Evolutionary conservation across 2,329 filamentous ascomycete genomes (phyloP).

Genomic region (Neoascochyta sp.): DNA sequence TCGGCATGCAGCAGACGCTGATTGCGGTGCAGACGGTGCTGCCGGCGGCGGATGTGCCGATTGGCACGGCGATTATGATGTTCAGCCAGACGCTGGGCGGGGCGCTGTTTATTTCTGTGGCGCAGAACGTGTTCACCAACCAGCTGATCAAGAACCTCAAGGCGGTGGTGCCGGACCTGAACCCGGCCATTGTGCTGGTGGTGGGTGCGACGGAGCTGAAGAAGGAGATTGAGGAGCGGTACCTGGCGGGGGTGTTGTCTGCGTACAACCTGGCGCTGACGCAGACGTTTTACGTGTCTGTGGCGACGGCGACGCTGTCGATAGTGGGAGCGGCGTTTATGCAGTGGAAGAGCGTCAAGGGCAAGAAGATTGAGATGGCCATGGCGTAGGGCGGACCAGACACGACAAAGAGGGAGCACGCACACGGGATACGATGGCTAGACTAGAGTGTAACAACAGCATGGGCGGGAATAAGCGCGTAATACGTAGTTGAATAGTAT

Average conservation of each 20-base stretch:
- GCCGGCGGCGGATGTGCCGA: slow-evolving; percentile 43
- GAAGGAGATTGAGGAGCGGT: slow-evolving; percentile 48
- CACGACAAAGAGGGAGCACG: no score
- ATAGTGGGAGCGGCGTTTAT: slow-evolving; percentile 55
- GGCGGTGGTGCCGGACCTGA: slow-evolving; percentile 39
- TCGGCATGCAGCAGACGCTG: slow-evolving; percentile 49
- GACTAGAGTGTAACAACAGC: no score
- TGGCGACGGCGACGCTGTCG: slow-evolving; percentile 53
- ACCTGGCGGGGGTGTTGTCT: slow-evolving; percentile 52
- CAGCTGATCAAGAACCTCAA: slow-evolving; percentile 44
- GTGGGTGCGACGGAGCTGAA: slow-evolving; percentile 60
- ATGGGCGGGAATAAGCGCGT: no score
- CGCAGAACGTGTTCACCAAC: slow-evolving; percentile 51
- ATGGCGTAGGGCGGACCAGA: slow-evolving; percentile 18
- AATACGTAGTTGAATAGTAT: no score
- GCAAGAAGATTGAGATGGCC: slow-evolving; percentile 44
- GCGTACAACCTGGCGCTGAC: slow-evolving; percentile 63
- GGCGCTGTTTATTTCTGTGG: slow-evolving; percentile 49
- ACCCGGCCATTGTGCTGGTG: slow-evolving; percentile 42
- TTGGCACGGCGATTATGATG: slow-evolving; percentile 49
- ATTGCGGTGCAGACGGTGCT: slow-evolving; percentile 47
- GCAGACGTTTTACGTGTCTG: slow-evolving; percentile 57
- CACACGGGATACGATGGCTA: no score
- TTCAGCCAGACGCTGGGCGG: slow-evolving; percentile 49
- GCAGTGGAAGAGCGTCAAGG: slow-evolving; percentile 67